Evolutionary conservation across 2,329 filamentous ascomycete genomes (phyloP).

Genomic region (Aspergillus alliaceus): DNA sequence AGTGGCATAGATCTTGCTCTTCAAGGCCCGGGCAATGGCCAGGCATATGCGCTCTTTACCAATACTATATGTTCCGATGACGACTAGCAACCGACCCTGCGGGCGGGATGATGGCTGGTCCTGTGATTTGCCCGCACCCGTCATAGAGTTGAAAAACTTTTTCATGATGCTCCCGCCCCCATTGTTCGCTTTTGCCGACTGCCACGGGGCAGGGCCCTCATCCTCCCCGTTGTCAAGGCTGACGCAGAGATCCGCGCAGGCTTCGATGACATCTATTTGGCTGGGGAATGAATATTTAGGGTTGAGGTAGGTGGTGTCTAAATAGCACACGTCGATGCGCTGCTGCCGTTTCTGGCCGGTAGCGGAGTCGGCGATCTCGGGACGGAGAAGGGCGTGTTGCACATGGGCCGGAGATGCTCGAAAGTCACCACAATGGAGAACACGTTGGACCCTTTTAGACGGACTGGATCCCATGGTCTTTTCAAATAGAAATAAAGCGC

Average conservation of each 20-base stretch:
- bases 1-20: slow-evolving; percentile 86
- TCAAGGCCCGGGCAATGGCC: slow-evolving; percentile 81
- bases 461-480: slow-evolving; percentile 66
- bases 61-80: slow-evolving; percentile 96
- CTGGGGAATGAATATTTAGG: slow-evolving; percentile 92
- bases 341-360: slow-evolving; percentile 75
- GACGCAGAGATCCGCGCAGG: slow-evolving; percentile 86
- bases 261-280: slow-evolving; percentile 81
- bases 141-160: slow-evolving; percentile 58
- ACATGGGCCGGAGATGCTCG: slow-evolving; percentile 84
- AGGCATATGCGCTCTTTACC: slow-evolving; percentile 96
- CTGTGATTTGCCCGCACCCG: slow-evolving; percentile 27
- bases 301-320: slow-evolving; percentile 96
- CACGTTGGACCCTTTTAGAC: slow-evolving; percentile 66
- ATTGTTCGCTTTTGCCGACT: slow-evolving; percentile 23
- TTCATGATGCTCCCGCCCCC: slow-evolving; percentile 58
- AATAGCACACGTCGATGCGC: slow-evolving; percentile 90
- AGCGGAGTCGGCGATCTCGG: slow-evolving; percentile 68
- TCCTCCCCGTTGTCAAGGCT: slow-evolving; percentile 71
- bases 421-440: slow-evolving; percentile 95
- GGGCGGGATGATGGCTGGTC: slow-evolving; percentile 35
- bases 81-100: slow-evolving; percentile 74
- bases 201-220: slow-evolving; percentile 48
- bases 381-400: slow-evolving; percentile 75
- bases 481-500: slow-evolving; percentile 89